A percentile compares a stretch with the other conserved stretches of the same genome.
These are phyloP conservation scores for Castanospermum australe DNA, from an alignment of 306 rosid species.

Conservation along the genomic window DNA sequence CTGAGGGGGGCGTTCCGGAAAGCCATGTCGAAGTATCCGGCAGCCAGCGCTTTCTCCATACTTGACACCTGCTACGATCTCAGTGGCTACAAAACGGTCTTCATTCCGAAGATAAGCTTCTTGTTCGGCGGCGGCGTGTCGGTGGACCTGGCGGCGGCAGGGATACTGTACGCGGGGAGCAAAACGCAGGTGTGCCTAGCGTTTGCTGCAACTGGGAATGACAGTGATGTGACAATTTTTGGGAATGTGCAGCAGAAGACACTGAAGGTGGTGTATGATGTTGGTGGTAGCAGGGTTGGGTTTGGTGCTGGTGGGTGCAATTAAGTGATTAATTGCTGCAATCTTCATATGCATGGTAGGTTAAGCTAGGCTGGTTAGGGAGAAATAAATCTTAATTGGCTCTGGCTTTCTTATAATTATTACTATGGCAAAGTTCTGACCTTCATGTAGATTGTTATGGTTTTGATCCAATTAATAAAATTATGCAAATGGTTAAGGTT, in stretches of 20 bases:
- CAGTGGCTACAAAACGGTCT: not conserved
- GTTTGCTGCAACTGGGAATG: slow-evolving; percentile 52
- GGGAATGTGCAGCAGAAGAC: slow-evolving; percentile 80
- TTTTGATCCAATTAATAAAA: too few relatives aligned
- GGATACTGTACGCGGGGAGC: slow-evolving; percentile 34
- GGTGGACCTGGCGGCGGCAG: slow-evolving; percentile 29
- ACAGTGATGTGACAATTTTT: slow-evolving; percentile 37
- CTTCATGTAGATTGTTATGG: not conserved
- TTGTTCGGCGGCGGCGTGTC: slow-evolving; percentile 31
- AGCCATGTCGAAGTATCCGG: slow-evolving; percentile 47
- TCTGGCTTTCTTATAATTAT: not conserved
- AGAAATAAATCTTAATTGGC: slow-evolving; percentile 16
- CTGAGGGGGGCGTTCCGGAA: slow-evolving; percentile 35
- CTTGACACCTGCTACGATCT: slow-evolving; percentile 77
- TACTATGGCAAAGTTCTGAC: not conserved
- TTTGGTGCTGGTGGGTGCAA: slow-evolving; percentile 53
- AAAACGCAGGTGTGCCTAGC: slow-evolving; percentile 57
- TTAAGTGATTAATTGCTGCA: not conserved
- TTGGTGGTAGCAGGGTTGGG: slow-evolving; percentile 56
- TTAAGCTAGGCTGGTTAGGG: not conserved
- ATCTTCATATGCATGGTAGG: not conserved
- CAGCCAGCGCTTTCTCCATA: slow-evolving; percentile 25
- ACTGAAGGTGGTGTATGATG: slow-evolving; percentile 62
- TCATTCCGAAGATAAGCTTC: slow-evolving; percentile 46
- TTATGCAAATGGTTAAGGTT: too few relatives aligned